Evolutionary conservation across 2,329 filamentous ascomycete species (phyloP), one percentile per base, ranked within the genome.

Genomic region (Arthrinium phaeospermum): DNA sequence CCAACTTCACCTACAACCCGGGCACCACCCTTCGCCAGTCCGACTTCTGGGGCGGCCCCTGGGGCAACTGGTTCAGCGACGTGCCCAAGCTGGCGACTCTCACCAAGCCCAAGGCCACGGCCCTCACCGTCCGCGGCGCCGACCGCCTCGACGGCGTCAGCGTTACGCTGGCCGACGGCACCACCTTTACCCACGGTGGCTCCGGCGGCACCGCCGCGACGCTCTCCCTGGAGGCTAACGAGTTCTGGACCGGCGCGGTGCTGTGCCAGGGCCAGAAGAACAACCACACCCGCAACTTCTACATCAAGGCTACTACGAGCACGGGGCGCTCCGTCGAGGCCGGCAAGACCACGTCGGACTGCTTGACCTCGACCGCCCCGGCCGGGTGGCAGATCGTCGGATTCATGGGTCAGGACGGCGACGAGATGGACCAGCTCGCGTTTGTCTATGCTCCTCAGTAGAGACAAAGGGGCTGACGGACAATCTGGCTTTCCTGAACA

Each of bases 11-110:
- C 75, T 86, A 85, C 85, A 73, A 81, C 22, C 75, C 81, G 12
- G 80, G 81, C 27, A 74, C 77, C 14, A 75, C 77, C 0, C 80
- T 87, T 53, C 82, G 82, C 67, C 83, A 87, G 78, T 86, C 85
- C 10, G 79, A 79, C 72, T 84, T 83, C 76, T 85, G 80, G 75
- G 88, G 88, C 51, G 87, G 87, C 0, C 82, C 85, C 5, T 81
- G 85, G 75, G 87, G 87, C 46, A 78, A 74, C 44, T 91, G 86
- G 86, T 91, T 89, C 81, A 90, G 84, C 76, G 89, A 91, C 75
- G 79, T 87, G n/a, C 76, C 83, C 22, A 74, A 80, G 4, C 76
- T 89, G 0, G 75, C 83, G 5, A 74, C 80, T 44, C 77, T 76
- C 68, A 70, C 78, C 57, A 75, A 80, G 57, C 81, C 82, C 24